Base-by-base conservation (phyloP, 2,329 filamentous ascomycete genomes). In the Moelleriella libera region DNA sequence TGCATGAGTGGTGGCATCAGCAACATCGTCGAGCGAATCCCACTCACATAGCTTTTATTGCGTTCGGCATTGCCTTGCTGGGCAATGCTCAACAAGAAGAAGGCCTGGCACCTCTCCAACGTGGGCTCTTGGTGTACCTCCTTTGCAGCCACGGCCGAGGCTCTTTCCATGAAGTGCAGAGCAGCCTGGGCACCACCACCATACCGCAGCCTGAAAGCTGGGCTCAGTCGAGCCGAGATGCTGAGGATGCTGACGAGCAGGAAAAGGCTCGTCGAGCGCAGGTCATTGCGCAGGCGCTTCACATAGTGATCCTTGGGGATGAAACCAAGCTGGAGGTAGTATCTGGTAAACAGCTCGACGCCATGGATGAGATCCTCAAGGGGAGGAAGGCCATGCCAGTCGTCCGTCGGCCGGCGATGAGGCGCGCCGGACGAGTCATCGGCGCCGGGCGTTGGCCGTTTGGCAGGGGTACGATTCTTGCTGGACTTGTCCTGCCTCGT, bases 281-380 rank as follows among this genome's bases (percentile, higher is more conserved):
- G 63, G 47, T 75, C 66, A 4, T 65, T 65, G 40, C 62, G 64
- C n/a, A 80, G 61, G 6, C 65, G 64, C 29, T 68, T 61, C 1
- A 67, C 63, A 46, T 78, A 77, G 45, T 67, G 60, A 29, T 71
- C 63, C 58, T 75, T 77, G 5, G 71, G 72, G 34, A 79, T 72
- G 54, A 80, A 80, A 29, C 76, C 72, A 6, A 79, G 68, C 57
- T 80, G 76, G 52, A 78, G 78, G 55, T 76, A 80, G 53, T 76
- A 68, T 6, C 62, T 62, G 1, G 69, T 76, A 53, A 80, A 78
- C 41, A 66, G 68, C 49, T 71, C 63, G 49, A 78, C 68, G 5
- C 67, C 72, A 45, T 77, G 73, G 29, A 77, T 62, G 46, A 77
- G 65, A 42, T 72, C 68, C 2, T 64, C 57, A 12, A 75, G 54